Percentiles rank a stretch among this genome's conserved stretches.
Conservation (phyloP, 768 basidiomycete genomes). For the Suillus occidentalis region DNA sequence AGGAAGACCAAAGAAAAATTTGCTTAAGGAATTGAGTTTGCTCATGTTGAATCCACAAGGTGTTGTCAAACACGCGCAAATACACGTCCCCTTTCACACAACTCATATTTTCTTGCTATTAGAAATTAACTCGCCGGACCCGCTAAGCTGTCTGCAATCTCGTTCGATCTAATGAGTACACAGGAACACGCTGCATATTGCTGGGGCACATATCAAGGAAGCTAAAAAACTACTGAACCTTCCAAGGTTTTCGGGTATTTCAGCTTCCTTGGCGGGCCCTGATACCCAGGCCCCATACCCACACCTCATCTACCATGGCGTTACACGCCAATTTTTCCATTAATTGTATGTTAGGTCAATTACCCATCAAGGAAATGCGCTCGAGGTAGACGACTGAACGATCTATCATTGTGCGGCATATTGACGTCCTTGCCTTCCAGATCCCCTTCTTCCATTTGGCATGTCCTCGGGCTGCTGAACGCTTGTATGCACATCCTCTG, state of each 20-base stretch:
- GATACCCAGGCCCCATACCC: neutral
- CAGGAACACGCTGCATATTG: neutral
- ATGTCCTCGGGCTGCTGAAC: neutral
- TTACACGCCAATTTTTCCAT: neutral
- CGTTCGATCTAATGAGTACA: neutral
- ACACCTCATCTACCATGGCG: neutral
- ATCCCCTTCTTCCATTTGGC: constrained; percentile 47
- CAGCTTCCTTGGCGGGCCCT: neutral
- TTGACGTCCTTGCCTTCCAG: constrained; percentile 35
- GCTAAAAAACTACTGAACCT: neutral
- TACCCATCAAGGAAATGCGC: neutral
- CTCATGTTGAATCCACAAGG: neutral
- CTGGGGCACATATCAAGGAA: neutral
- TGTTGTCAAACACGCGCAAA: too few species aligned
- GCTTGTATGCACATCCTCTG: too few species aligned
- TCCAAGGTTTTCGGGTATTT: neutral
- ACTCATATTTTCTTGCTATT: neutral
- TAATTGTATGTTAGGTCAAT: neutral
- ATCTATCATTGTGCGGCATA: neutral
- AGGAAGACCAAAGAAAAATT: neutral
- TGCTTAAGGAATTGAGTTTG: neutral
- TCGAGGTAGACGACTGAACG: neutral
- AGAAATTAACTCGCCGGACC: neutral
- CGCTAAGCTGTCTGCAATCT: neutral
- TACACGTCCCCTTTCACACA: neutral